Evolutionary conservation across 805 yeast species (phyloP), one percentile per base, ranked within the genome.

Genomic region (Saccharomycopsis vini): DNA sequence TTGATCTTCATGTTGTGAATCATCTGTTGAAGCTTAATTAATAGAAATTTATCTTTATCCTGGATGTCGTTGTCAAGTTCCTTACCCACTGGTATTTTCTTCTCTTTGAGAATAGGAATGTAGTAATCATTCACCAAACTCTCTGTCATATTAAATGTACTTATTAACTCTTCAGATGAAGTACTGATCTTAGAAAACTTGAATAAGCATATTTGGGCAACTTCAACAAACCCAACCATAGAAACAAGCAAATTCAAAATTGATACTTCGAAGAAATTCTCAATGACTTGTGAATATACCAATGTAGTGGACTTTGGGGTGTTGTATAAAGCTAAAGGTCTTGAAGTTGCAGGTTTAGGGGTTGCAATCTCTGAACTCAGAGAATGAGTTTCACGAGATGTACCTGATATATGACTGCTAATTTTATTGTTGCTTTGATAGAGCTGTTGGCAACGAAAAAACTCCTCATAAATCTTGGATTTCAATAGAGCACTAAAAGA

Each of bases 321-420:
- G n/a, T n/a, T 39, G 15, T 23, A 24, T 18, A 15, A 24, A 26
- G 10, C 32, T 15, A 26, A 24, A 5, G 38, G 36, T 22, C 39
- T 44, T 7, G 29, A 31, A 30, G 29, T 36, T 22, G 61, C 60
- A 6, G 72, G 71, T 26, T 60, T 52, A n/a, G 73, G 63, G 0
- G 64, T 56, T 0, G 52, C 47, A 1, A 45, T 26, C 5, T 63
- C 63, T 16, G 69, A n/a, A n/a, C n/a, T n/a, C n/a, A n/a, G n/a
- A n/a, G n/a, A n/a, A n/a, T n/a, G n/a, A n/a, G n/a, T n/a, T n/a
- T n/a, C n/a, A n/a, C n/a, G n/a, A n/a, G n/a, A n/a, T n/a, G n/a
- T n/a, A n/a, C n/a, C n/a, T n/a, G n/a, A n/a, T n/a, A n/a, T n/a
- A n/a, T n/a, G n/a, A n/a, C n/a, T n/a, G n/a, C n/a, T n/a, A n/a